Base-by-base conservation (phyloP, 768 basidiomycete species). In the Lactarius quietus region DNA sequence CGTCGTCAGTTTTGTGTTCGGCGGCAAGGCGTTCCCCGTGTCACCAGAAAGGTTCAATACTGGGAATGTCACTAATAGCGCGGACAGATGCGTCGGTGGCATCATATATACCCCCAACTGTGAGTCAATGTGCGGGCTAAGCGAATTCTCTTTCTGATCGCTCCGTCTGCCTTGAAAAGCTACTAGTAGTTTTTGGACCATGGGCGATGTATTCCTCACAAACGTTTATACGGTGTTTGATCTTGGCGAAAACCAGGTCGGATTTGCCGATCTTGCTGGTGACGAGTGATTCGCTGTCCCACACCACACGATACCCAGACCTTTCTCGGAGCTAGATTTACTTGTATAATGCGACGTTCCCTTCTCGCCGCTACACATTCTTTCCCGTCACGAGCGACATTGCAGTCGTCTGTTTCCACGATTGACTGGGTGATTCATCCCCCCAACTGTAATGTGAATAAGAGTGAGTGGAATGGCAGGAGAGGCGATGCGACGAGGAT, bases 181-280 rank as follows among this genome's bases (percentile, higher is more conserved):
- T n/a, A n/a, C n/a, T n/a, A n/a, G n/a, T n/a, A n/a, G n/a, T 3
- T 65, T 53, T 35, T 66, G 64, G 64, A 45, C 63, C 39, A 35
- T 62, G 43, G 64, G 64, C 8, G 61, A 2, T 26, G 48, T 15
- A 26, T 48, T 48, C 23, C 23, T 48, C 23, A 23, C 14, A 48
- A 26, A 63, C 35, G 54, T 56, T 9, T 66, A 56, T 62, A 29
- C 58, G 18, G 57, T 60, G 9, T 64, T 64, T 43, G 51, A 62
- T 38, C n/a, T 38, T 9, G 63, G 63, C 58, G 1, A 36, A 5
- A 36, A 23, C 23, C 31, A 28, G 38, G 43, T 64, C 17, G 63
- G 63, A 23, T 64, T 64, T 35, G 58, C 58, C 10, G 41, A 41
- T 6, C 58, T 59, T 31, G 41, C 58, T 23, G 8, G 38, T 38